Evolutionary conservation across 371 early-diverging fungal genomes (phyloP).

Genomic region (Coemansia sp.): DNA sequence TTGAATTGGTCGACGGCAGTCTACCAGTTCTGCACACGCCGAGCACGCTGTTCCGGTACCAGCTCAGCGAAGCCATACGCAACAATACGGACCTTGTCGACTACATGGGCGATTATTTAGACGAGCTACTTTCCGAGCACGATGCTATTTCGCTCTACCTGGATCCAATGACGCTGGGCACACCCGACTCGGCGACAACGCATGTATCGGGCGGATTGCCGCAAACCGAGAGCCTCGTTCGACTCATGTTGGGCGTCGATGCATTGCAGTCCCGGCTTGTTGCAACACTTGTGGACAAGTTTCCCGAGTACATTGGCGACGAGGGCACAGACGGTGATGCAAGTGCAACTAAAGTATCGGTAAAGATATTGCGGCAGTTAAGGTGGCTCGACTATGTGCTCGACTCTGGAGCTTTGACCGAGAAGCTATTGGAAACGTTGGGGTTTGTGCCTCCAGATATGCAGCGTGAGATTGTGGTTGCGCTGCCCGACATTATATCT

Average conservation of each 20-base stretch:
- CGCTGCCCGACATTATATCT: conserved; percentile 72
- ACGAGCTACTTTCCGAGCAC: conserved; percentile 25
- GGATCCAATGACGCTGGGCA: conserved; percentile 16
- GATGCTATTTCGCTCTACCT: conserved; percentile 24
- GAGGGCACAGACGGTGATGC: conserved; percentile 45
- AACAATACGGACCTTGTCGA: background rate
- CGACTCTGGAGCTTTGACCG: conserved; percentile 60
- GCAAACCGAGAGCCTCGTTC: conserved; percentile 61
- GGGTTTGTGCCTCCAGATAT: conserved; percentile 62
- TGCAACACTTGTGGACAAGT: conserved; percentile 61
- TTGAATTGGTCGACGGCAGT: conserved; percentile 3
- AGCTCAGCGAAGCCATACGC: conserved; percentile 14
- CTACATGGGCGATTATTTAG: conserved; percentile 17
- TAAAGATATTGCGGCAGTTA: conserved; percentile 71
- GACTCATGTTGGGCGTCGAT: conserved; percentile 63
- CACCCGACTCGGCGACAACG: background rate
- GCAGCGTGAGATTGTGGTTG: conserved; percentile 73
- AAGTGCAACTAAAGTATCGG: conserved; percentile 10
- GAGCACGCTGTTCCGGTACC: conserved; percentile 25
- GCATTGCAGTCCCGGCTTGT: conserved; percentile 62
- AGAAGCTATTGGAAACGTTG: conserved; percentile 72
- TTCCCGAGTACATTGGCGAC: conserved; percentile 65
- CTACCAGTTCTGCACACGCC: conserved; percentile 27
- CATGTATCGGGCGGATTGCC: background rate
- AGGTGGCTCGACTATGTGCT: conserved; percentile 77